Conservation (phyloP, 164 flowering plant species). For the Liquidambar formosana region DNA sequence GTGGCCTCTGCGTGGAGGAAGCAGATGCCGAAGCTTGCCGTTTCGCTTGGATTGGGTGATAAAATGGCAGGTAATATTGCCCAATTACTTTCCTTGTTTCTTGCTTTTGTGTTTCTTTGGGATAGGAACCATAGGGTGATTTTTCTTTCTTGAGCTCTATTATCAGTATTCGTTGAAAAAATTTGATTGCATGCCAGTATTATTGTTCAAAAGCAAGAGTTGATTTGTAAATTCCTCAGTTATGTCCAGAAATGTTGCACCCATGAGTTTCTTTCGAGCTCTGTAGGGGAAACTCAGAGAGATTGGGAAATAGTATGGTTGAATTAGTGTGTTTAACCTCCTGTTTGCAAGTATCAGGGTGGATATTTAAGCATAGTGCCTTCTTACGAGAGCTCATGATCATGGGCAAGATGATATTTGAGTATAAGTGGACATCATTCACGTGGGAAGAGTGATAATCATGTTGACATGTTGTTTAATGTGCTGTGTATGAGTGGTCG, state of each 20-base stretch:
- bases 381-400: too few relatives aligned
- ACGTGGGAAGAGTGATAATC: too few relatives aligned
- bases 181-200: background rate
- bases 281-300: too few relatives aligned
- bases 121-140: background rate
- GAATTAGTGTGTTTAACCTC: too few relatives aligned
- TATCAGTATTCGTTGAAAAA: background rate
- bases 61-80: slow-evolving; percentile 74
- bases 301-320: too few relatives aligned
- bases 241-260: background rate
- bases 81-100: background rate
- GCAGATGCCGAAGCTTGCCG: slow-evolving; percentile 98
- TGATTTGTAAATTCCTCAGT: background rate
- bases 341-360: too few relatives aligned
- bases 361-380: background rate
- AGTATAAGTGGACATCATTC: too few relatives aligned
- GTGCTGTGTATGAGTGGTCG: too few relatives aligned
- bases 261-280: too few relatives aligned
- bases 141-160: background rate
- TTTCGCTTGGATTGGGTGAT: slow-evolving; percentile 81
- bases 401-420: too few relatives aligned
- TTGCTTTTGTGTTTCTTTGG: background rate
- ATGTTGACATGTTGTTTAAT: too few relatives aligned
- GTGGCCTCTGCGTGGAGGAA: slow-evolving; percentile 95
- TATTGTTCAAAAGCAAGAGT: background rate